A percentile compares a stretch with the other conserved stretches of the same genome.
Conservation (phyloP, 2,329 filamentous ascomycete genomes). For the Nakataea oryzae region DNA sequence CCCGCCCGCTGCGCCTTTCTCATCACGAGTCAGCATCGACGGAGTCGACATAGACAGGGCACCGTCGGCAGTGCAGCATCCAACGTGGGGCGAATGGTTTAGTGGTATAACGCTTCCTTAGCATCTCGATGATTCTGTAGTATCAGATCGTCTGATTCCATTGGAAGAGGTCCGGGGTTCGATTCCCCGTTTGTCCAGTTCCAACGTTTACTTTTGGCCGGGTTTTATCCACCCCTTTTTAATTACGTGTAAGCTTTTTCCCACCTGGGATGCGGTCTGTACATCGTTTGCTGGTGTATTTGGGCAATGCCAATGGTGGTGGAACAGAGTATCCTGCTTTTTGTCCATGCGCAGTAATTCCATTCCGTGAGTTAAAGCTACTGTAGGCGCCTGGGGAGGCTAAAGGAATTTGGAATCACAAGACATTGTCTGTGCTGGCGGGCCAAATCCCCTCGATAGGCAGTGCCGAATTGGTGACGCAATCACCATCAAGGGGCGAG, state of each 20-base stretch:
- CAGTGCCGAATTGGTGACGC: not conserved
- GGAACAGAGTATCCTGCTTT: too few species aligned
- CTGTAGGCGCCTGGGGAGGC: too few species aligned
- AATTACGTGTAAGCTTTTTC: too few species aligned
- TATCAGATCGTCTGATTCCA: not conserved
- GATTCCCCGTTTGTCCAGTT: conserved; percentile 3
- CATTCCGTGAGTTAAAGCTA: too few species aligned
- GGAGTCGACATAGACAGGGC: not conserved
- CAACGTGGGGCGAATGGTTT: not conserved
- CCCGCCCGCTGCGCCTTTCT: not conserved
- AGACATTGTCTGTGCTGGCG: too few species aligned
- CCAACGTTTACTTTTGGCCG: not conserved
- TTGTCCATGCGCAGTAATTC: too few species aligned
- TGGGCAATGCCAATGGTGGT: too few species aligned
- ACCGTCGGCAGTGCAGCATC: not conserved
- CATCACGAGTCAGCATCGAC: not conserved
- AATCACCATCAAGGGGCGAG: not conserved
- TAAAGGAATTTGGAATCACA: too few species aligned
- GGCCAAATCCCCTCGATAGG: not conserved
- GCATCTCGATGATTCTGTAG: not conserved
- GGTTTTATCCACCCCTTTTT: too few species aligned
- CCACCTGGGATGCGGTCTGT: too few species aligned
- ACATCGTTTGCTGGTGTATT: too few species aligned
- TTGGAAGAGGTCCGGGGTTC: conserved; percentile 4
- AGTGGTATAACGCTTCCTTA: not conserved